Conservation (phyloP, 2,329 filamentous ascomycete species). For the Shiraia bambusicola region DNA sequence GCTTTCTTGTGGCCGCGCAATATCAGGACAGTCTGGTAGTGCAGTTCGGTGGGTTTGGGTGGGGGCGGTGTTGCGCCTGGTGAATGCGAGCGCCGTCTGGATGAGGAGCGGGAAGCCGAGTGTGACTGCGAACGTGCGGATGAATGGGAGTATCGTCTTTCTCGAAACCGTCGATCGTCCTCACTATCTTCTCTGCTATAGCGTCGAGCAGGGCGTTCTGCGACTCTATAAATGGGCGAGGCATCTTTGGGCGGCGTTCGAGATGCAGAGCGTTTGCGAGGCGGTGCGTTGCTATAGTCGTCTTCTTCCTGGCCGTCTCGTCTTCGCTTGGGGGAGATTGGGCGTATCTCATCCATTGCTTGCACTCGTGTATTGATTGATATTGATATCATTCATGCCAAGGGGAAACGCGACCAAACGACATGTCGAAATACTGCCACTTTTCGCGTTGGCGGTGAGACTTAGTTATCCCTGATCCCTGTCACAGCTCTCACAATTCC, state of each 20-base stretch:
- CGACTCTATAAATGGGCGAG: constrained; percentile 31
- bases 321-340: constrained; percentile 32
- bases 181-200: constrained; percentile 39
- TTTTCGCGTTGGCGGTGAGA: constrained; percentile 13
- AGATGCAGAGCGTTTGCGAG: constrained; percentile 38
- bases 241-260: constrained; percentile 29
- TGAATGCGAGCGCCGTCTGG: constrained; percentile 19
- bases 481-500: constrained; percentile 10
- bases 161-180: constrained; percentile 28
- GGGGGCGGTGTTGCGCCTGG: constrained; percentile 38
- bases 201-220: constrained; percentile 39
- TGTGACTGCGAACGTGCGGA: constrained; percentile 19
- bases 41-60: constrained; percentile 58
- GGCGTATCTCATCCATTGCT: constrained; percentile 21
- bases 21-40: constrained; percentile 70
- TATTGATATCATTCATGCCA: not conserved
- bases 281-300: constrained; percentile 28
- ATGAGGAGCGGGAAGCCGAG: constrained; percentile 19
- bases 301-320: constrained; percentile 27
- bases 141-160: constrained; percentile 22
- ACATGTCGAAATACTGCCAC: constrained; percentile 15
- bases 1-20: constrained; percentile 77
- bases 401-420: constrained; percentile 12
- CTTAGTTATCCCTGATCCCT: constrained; percentile 13
- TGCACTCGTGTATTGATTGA: not conserved